Conservation (phyloP, 768 basidiomycete species). For the Boletus speciosus region DNA sequence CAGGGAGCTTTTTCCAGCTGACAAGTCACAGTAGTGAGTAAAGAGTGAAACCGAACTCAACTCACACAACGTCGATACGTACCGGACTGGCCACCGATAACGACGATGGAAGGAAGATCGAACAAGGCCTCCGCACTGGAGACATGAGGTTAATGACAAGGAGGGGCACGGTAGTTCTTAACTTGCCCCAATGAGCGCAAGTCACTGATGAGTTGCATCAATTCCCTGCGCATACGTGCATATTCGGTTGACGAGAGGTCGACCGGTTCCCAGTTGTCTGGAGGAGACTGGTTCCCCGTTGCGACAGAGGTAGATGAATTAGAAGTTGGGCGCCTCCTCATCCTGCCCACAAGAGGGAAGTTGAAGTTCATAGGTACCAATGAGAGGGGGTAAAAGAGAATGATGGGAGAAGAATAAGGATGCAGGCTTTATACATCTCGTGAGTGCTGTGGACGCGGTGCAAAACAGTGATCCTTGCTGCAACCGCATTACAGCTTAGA, state of each 20-base stretch:
- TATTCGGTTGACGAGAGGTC: constrained; percentile 36
- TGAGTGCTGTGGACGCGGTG: not conserved
- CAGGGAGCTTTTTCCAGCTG: constrained; percentile 59
- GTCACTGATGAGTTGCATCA: constrained; percentile 38
- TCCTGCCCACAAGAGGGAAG: not conserved
- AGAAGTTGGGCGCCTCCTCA: not conserved
- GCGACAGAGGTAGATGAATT: not conserved
- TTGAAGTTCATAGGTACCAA: not conserved
- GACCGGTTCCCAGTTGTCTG: constrained; percentile 5
- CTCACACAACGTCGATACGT: constrained; percentile 2
- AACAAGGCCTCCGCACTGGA: constrained; percentile 38
- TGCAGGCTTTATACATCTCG: constrained; percentile 9
- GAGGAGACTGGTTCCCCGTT: constrained; percentile 2
- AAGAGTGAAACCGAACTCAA: not conserved
- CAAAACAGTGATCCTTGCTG: not conserved
- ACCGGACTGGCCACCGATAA: constrained; percentile 59
- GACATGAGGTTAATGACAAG: not conserved
- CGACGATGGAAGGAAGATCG: constrained; percentile 49
- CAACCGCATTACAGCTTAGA: not conserved
- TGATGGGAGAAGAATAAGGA: not conserved
- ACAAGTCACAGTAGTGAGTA: not conserved
- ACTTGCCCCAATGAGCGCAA: constrained; percentile 41
- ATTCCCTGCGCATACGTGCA: constrained; percentile 36
- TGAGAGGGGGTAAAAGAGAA: not conserved
- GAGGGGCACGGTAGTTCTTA: not conserved